phyloP scores from a whole-genome alignment of 1,139 yeast species.

The Suhomyces ambrosiae region DNA sequence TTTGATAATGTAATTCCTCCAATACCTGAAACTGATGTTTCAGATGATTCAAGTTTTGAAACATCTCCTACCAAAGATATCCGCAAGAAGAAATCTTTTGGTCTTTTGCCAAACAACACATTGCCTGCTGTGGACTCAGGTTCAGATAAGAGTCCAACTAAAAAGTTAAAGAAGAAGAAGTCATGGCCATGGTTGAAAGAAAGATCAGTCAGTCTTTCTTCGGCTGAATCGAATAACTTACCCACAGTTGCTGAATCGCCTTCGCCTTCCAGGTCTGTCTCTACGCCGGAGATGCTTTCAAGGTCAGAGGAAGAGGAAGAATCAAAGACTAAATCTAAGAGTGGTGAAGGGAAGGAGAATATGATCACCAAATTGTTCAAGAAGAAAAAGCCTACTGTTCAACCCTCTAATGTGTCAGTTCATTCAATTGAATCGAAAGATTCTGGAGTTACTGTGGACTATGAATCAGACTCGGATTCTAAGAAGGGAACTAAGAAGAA shows the following conservation, averaged over 20 bases:
- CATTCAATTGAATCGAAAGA: constrained; percentile 16
- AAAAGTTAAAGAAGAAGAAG: constrained; percentile 37
- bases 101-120: constrained; percentile 20
- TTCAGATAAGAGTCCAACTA: constrained; percentile 17
- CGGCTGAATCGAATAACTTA: constrained; percentile 25
- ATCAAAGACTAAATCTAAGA: constrained; percentile 10
- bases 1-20: constrained; percentile 13
- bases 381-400: constrained; percentile 32
- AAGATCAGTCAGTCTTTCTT: constrained; percentile 34
- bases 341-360: constrained; percentile 36
- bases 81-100: constrained; percentile 30
- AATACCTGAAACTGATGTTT: constrained; percentile 14
- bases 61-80: constrained; percentile 20
- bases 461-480: constrained; percentile 33
- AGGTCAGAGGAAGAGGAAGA: constrained; percentile 14
- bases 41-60: constrained; percentile 18
- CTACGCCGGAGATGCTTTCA: constrained; percentile 33
- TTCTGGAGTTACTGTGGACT: constrained; percentile 31
- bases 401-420: constrained; percentile 5
- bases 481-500: constrained; percentile 17
- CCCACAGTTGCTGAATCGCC: constrained; percentile 25
- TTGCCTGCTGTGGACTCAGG: constrained; percentile 7
- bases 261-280: constrained; percentile 34
- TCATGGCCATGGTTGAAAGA: constrained; percentile 48
- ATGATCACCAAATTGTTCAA: constrained; percentile 49